Evolutionary conservation across 495 filamentous ascomycete species (phyloP), one percentile per base, ranked within the genome.

Genomic region (Penicillium samsonianum): DNA sequence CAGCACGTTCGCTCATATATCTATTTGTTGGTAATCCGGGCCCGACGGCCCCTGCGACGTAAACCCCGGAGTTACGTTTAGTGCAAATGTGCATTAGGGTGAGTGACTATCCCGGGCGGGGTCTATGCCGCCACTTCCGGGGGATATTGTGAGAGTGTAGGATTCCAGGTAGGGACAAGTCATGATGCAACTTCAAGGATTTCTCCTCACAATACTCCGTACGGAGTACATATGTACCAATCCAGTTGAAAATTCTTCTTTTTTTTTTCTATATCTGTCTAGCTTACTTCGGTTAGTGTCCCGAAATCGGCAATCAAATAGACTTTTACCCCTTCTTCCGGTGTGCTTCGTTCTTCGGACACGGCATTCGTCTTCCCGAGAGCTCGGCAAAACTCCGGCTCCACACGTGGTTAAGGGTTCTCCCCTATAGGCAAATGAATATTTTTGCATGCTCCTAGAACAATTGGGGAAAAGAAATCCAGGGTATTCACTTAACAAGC

Each of bases 331-430:
- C 49, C 48, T 49, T 50, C 48, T 50, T 25, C 48, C 48, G 41
- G 33, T 35, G 33, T 14, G 11, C 33, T 8, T n/a, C 25, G 43
- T 10, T 46, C 5, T 46, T 20, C 43, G 25, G 23, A n/a, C 26
- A 17, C 16, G 6, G 17, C 8, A 20, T 10, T 38, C 30, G 14
- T 14, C 20, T 46, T 38, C 42, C 52, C 31, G 31, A 47, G 53
- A 26, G 7, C 40, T 62, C 62, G 65, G 62, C 54, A 55, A 57
- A 26, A 37, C 31, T 50, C 57, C 55, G 65, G 38, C 52, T 54
- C 51, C 52, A 64, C 50, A 23, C 2, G 28, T 50, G 65, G 63
- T 61, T 61, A 68, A 65, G 63, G 58, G 57, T 63, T 64, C 51
- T 59, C 51, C 60, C 63, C 65, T 55, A 38, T 43, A 50, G 49